phyloP scores from a whole-genome alignment of 169 alveolate genomes.

The Plasmodium relictum region DNA sequence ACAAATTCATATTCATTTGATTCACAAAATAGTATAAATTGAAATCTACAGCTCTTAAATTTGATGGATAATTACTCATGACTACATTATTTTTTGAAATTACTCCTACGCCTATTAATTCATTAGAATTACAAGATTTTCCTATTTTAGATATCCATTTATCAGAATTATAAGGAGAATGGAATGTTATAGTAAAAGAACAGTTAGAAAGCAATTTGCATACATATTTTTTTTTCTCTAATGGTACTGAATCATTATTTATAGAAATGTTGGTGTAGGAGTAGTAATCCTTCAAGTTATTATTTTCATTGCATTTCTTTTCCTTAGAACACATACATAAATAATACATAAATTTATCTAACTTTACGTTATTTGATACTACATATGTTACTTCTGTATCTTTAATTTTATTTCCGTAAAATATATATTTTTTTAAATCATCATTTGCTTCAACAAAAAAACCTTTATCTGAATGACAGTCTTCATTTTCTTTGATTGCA shows the following conservation, averaged over 20 bases:
- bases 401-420: constrained; percentile 4
- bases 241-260: constrained; percentile 19
- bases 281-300: constrained; percentile 17
- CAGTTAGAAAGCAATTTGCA: constrained; percentile 40
- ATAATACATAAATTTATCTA: constrained; percentile 50
- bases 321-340: constrained; percentile 67
- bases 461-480: constrained; percentile 43
- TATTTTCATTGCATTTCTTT: constrained; percentile 19
- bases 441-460: constrained; percentile 20
- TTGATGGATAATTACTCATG: constrained; percentile 20
- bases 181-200: constrained; percentile 36
- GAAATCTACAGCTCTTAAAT: constrained; percentile 32
- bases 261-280: constrained; percentile 37
- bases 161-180: constrained; percentile 17
- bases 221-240: constrained; percentile 17
- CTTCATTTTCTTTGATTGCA: constrained; percentile 64
- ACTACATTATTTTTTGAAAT: constrained; percentile 13
- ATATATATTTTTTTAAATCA: constrained; percentile 4
- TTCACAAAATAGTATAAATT: constrained; percentile 11
- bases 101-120: constrained; percentile 22
- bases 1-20: constrained; percentile 24
- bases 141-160: constrained; percentile 55
- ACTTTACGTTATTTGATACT: background rate
- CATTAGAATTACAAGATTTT: constrained; percentile 50
- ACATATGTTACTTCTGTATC: constrained; percentile 28